A percentile compares a stretch with the other conserved stretches of the same genome.
Evolutionary conservation across 1,139 yeast species (phyloP).

Genomic region (Yamadazyma buinensis): DNA sequence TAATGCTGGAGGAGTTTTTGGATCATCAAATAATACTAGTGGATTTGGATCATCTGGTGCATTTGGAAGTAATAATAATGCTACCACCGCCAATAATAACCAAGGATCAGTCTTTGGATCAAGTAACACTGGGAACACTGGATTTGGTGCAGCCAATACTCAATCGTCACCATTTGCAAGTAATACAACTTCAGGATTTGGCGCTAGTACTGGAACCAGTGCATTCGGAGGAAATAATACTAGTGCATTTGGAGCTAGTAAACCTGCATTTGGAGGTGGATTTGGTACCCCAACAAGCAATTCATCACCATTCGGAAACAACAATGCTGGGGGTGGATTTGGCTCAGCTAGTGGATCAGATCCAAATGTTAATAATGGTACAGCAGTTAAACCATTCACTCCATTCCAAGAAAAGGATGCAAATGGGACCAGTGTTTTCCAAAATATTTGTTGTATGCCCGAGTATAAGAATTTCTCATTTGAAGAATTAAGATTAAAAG

Average conservation of each 20-base stretch:
- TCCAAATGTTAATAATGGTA: conserved; percentile 56
- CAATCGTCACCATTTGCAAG: conserved; percentile 10
- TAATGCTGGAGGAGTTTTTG: conserved; percentile 12
- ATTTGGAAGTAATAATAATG: conserved; percentile 19
- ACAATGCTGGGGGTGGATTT: conserved; percentile 13
- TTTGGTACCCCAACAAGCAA: conserved; percentile 22
- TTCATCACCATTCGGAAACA: conserved; percentile 21
- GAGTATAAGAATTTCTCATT: conserved; percentile 77
- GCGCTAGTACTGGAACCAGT: conserved; percentile 14
- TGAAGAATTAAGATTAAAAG: conserved; percentile 87
- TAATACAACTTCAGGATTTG: conserved; percentile 12
- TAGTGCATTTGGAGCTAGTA: conserved; percentile 6
- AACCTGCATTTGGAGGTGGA: conserved; percentile 19
- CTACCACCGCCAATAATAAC: conserved; percentile 34
- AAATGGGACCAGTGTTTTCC: conserved; percentile 53
- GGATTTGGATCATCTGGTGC: conserved; percentile 15
- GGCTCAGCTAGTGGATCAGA: conserved; percentile 26
- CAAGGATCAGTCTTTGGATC: conserved; percentile 26
- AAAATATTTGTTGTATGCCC: conserved; percentile 84
- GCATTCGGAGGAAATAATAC: conserved; percentile 19
- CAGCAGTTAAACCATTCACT: conserved; percentile 65
- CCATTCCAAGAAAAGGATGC: conserved; percentile 72
- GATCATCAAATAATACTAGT: conserved; percentile 11
- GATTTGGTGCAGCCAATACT: conserved; percentile 28
- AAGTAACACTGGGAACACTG: conserved; percentile 12